Evolutionary conservation across 352 stramenopile genomes (phyloP).

Genomic region (Globisporangium radiosum): DNA sequence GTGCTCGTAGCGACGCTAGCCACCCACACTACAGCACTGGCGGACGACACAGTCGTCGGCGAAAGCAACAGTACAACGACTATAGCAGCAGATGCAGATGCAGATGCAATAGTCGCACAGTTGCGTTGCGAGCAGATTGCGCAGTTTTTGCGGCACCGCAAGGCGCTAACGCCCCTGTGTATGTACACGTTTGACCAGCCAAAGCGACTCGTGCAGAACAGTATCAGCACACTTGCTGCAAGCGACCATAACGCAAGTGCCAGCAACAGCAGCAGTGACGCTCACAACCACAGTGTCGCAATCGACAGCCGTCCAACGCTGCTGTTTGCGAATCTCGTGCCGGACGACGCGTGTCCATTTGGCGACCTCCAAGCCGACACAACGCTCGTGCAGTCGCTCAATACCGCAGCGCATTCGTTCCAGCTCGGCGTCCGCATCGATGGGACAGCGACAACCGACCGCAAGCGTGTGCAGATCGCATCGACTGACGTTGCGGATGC

Average conservation of each 20-base stretch:
- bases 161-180: conserved; percentile 17
- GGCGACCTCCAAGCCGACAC: conserved; percentile 47
- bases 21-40: not conserved
- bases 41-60: not conserved
- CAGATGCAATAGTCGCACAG: not conserved
- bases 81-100: not conserved
- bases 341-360: conserved; percentile 36
- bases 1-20: not conserved
- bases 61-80: no score
- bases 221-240: not conserved
- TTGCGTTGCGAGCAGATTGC: conserved; percentile 9
- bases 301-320: not conserved
- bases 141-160: conserved; percentile 14
- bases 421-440: conserved; percentile 43
- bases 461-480: conserved; percentile 39
- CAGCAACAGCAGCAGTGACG: conserved; percentile 1
- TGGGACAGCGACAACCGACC: conserved; percentile 20
- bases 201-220: not conserved
- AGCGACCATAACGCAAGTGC: not conserved
- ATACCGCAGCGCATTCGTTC: conserved; percentile 16
- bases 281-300: no score
- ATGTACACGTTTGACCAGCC: conserved; percentile 36
- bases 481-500: conserved; percentile 41
- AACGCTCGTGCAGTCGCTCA: conserved; percentile 37
- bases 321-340: conserved; percentile 20